phyloP scores from a whole-genome alignment of 2,329 filamentous ascomycete species.

The Alternaria brassicae region DNA sequence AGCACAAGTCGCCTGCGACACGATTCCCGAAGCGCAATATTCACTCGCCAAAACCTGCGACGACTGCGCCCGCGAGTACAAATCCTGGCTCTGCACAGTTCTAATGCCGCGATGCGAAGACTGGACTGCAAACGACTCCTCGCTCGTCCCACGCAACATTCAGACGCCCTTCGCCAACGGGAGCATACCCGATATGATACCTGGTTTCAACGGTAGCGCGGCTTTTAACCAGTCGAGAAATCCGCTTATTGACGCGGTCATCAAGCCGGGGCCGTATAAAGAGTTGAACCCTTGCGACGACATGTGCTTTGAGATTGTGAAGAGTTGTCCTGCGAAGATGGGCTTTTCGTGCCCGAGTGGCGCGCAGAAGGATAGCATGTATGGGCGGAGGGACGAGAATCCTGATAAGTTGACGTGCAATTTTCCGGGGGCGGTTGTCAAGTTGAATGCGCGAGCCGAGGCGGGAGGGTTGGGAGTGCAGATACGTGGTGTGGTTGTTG shows the following conservation, averaged over 20 bases:
- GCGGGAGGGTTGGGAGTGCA: neutral
- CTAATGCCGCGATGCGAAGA: slow-evolving; percentile 92
- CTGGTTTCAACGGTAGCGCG: slow-evolving; percentile 35
- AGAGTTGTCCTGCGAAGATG: slow-evolving; percentile 80
- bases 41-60: slow-evolving; percentile 79
- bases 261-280: slow-evolving; percentile 89
- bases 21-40: slow-evolving; percentile 74
- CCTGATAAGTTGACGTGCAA: slow-evolving; percentile 45
- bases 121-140: slow-evolving; percentile 63
- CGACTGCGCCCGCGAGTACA: slow-evolving; percentile 83
- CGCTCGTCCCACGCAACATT: slow-evolving; percentile 73
- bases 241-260: slow-evolving; percentile 70
- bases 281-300: slow-evolving; percentile 89
- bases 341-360: slow-evolving; percentile 74
- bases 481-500: neutral
- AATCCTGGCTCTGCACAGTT: slow-evolving; percentile 92
- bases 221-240: slow-evolving; percentile 70
- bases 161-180: slow-evolving; percentile 73
- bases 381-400: slow-evolving; percentile 32
- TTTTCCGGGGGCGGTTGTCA: slow-evolving; percentile 52
- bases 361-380: slow-evolving; percentile 24
- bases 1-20: slow-evolving; percentile 84
- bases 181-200: slow-evolving; percentile 46
- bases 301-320: slow-evolving; percentile 84
- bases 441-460: slow-evolving; percentile 36